Evolutionary conservation across 345 rosid species (phyloP).

Genomic region (Ceriops decandra): DNA sequence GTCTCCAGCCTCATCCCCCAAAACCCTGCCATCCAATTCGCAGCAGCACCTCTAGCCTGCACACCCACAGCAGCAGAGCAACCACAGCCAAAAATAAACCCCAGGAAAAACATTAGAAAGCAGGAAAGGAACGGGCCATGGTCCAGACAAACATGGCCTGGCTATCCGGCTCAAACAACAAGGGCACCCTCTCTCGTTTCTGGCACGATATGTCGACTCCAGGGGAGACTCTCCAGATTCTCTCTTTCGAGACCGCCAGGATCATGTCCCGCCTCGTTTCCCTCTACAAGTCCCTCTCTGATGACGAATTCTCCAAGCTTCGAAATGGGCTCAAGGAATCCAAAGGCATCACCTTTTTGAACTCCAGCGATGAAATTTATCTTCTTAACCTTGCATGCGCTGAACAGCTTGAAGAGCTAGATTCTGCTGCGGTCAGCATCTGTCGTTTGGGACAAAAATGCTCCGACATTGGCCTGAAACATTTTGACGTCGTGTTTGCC

Average conservation of each 20-base stretch:
- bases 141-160: conserved; percentile 22
- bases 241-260: conserved; percentile 47
- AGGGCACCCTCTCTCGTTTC: conserved; percentile 13
- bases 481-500: conserved; percentile 26
- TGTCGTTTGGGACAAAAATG: conserved; percentile 36
- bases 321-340: conserved; percentile 30
- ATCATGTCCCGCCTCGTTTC: conserved; percentile 42
- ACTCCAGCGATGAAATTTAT: conserved; percentile 29
- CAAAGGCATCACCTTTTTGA: conserved; percentile 36
- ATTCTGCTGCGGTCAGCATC: conserved; percentile 23
- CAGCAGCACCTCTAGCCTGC: neutral
- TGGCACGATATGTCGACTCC: conserved; percentile 13
- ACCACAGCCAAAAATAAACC: too few species aligned
- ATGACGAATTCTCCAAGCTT: conserved; percentile 29
- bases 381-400: conserved; percentile 38
- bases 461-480: conserved; percentile 17
- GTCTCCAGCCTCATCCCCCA: neutral
- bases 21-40: conserved; percentile 2
- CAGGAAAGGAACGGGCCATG: conserved; percentile 12
- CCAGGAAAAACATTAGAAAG: neutral
- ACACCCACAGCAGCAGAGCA: neutral
- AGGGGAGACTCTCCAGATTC: conserved; percentile 31
- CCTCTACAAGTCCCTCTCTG: conserved; percentile 35
- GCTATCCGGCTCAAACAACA: conserved; percentile 14
- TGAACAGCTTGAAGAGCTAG: conserved; percentile 46